These are phyloP conservation scores for Trametes villosa DNA, from an alignment of 768 basidiomycete genomes.

Conservation along the genomic window DNA sequence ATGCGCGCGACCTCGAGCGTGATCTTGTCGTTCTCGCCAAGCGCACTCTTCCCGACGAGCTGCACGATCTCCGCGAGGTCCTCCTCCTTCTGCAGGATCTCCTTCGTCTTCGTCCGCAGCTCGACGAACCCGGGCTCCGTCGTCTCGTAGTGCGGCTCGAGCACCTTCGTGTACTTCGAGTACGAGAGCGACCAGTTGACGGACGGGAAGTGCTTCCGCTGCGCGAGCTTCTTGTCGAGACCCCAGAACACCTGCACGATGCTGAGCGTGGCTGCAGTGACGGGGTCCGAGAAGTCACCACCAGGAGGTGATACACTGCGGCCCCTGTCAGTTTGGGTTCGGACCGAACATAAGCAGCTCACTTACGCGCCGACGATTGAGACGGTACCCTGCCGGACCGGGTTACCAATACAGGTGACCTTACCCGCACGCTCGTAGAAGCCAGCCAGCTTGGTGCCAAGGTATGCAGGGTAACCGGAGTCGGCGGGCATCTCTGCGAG, in stretches of 20 bases:
- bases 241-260: constrained; percentile 99
- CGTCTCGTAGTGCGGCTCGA: constrained; percentile 90
- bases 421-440: constrained; percentile 99
- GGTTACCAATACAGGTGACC: constrained; percentile 90
- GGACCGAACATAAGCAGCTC: not conserved
- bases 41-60: constrained; percentile 97
- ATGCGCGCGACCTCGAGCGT: constrained; percentile 96
- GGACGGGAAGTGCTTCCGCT: constrained; percentile 99
- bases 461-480: constrained; percentile 98
- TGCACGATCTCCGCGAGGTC: constrained; percentile 99
- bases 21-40: constrained; percentile 98
- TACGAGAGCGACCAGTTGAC: constrained; percentile 99
- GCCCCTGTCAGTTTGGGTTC: constrained; percentile 12
- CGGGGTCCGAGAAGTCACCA: constrained; percentile 99
- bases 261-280: constrained; percentile 95
- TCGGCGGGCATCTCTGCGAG: constrained; percentile 99
- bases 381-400: constrained; percentile 86
- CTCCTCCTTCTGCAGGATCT: constrained; percentile 98
- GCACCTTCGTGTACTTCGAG: constrained; percentile 95
- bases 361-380: constrained; percentile 99
- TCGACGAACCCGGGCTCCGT: constrained; percentile 96
- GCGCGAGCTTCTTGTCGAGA: constrained; percentile 98
- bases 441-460: constrained; percentile 91
- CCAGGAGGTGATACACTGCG: constrained; percentile 95
- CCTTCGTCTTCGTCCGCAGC: constrained; percentile 88